These are phyloP conservation scores for Danielia oregonensis DNA, from an alignment of 805 yeast genomes.

Conservation along the genomic window DNA sequence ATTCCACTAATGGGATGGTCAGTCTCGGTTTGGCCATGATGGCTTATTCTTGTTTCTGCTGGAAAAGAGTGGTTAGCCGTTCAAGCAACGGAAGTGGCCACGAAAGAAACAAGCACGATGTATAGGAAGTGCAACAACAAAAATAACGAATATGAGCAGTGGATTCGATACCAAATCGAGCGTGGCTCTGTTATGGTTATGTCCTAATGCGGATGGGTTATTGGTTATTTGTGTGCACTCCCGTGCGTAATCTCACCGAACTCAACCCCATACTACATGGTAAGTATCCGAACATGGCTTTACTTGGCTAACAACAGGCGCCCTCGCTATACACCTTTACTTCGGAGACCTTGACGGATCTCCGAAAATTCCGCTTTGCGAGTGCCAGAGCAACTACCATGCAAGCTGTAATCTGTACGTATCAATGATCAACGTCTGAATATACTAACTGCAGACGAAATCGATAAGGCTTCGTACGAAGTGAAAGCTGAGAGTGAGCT, in stretches of 20 bases:
- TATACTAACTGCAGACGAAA: constrained; percentile 34
- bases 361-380: constrained; percentile 70
- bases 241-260: not conserved
- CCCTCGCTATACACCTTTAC: constrained; percentile 58
- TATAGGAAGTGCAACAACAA: too few relatives aligned
- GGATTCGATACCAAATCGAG: constrained; percentile 1
- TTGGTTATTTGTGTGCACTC: constrained; percentile 1
- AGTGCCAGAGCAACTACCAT: constrained; percentile 61
- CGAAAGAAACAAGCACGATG: too few relatives aligned
- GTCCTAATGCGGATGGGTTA: constrained; percentile 7
- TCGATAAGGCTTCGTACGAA: constrained; percentile 53
- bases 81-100: too few relatives aligned
- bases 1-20: constrained; percentile 38
- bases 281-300: too few relatives aligned
- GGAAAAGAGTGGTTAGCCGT: too few relatives aligned
- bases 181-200: constrained; percentile 7
- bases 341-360: constrained; percentile 52
- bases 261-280: constrained; percentile 1
- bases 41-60: too few relatives aligned
- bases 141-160: not conserved
- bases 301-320: constrained; percentile 11
- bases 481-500: constrained; percentile 45
- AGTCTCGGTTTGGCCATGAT: constrained; percentile 8
- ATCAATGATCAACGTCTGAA: not conserved
- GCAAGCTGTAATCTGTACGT: constrained; percentile 60